phyloP scores from a whole-genome alignment of 208 protist genomes.

The Leishmania turanica region DNA sequence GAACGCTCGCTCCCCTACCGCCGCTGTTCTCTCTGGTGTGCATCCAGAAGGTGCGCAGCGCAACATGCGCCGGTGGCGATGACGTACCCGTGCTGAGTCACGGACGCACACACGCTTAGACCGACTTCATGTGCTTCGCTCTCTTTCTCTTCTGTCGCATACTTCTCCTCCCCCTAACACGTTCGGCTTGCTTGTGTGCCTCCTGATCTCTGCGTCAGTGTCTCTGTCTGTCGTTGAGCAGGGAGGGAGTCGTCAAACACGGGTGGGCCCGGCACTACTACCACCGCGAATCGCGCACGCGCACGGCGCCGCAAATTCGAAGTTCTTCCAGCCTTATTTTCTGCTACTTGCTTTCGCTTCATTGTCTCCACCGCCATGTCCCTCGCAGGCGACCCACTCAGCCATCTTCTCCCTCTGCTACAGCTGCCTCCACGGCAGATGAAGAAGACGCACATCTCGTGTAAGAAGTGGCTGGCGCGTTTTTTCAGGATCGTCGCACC shows the following conservation, averaged over 20 bases:
- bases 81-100: background rate
- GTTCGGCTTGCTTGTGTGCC: background rate
- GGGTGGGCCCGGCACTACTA: background rate
- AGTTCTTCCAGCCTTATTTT: background rate
- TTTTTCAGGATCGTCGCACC: slow-evolving; percentile 12
- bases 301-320: no score
- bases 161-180: background rate
- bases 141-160: background rate
- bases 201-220: background rate
- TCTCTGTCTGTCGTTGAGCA: background rate
- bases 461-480: slow-evolving; percentile 26
- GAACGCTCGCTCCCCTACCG: background rate
- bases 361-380: background rate
- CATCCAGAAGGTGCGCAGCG: background rate
- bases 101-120: background rate
- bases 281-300: background rate
- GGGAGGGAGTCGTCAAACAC: background rate
- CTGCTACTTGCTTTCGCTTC: no score
- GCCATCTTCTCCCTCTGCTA: slow-evolving; percentile 6
- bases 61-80: background rate
- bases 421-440: slow-evolving; percentile 25
- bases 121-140: background rate
- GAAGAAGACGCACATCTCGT: slow-evolving; percentile 18
- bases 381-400: background rate
- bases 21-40: background rate